Evolutionary conservation across 805 yeast genomes (phyloP).

Genomic region (Metschnikowia lachancei): DNA sequence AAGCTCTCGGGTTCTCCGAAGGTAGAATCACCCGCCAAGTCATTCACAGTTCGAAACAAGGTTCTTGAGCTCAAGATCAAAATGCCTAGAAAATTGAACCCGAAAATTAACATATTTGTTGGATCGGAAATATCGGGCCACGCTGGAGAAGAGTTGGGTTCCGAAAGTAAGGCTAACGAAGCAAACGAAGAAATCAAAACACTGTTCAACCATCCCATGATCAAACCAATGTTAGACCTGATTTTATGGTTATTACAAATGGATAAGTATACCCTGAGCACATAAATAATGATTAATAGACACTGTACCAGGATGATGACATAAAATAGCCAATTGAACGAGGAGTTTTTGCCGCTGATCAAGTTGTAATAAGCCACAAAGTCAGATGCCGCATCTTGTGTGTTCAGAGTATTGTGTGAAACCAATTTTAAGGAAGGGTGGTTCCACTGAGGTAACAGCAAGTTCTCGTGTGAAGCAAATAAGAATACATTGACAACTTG

Average conservation of each 20-base stretch:
- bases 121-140: conserved; percentile 8
- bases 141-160: conserved; percentile 23
- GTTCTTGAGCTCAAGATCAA: conserved; percentile 32
- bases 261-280: conserved; percentile 26
- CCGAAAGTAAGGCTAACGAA: conserved; percentile 22
- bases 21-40: conserved; percentile 26
- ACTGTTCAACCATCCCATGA: conserved; percentile 37
- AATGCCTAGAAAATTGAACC: conserved; percentile 24
- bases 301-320: not conserved
- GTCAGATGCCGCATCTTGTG: not conserved
- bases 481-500: conserved; percentile 2
- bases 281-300: conserved; percentile 13
- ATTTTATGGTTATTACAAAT: conserved; percentile 35
- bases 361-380: not conserved
- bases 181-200: conserved; percentile 28
- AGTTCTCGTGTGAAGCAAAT: not conserved
- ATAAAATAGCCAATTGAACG: conserved; percentile 1
- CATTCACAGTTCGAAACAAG: conserved; percentile 28
- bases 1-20: conserved; percentile 21
- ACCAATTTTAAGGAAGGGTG: not conserved
- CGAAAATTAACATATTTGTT: conserved; percentile 20
- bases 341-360: not conserved
- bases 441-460: conserved; percentile 1
- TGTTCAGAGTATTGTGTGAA: not conserved
- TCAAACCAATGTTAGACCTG: conserved; percentile 34